Conservation (phyloP, 2,329 filamentous ascomycete species). For the Rhinocladiella similis region DNA sequence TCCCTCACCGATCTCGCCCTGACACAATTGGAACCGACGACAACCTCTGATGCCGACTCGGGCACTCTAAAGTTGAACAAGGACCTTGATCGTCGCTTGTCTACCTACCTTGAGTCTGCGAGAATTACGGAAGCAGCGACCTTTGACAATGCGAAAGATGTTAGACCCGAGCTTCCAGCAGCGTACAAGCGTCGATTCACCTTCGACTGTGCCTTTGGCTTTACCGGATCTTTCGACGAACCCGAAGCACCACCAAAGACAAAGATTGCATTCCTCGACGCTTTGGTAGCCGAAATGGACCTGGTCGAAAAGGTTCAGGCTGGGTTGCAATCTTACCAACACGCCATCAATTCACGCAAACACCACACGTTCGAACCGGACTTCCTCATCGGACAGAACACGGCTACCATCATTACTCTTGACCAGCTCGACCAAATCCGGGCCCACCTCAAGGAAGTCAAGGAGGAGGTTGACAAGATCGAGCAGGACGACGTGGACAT, state of each 20-base stretch:
- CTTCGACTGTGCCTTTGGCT: constrained; percentile 22
- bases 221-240: constrained; percentile 7
- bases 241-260: constrained; percentile 9
- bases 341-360: constrained; percentile 18
- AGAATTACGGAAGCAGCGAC: neutral
- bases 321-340: constrained; percentile 19
- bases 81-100: constrained; percentile 9
- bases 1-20: neutral
- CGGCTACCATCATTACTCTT: constrained; percentile 12
- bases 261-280: constrained; percentile 10
- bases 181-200: constrained; percentile 3
- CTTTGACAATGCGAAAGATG: neutral
- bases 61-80: constrained; percentile 5
- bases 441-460: constrained; percentile 11
- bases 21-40: neutral
- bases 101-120: neutral
- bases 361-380: constrained; percentile 18
- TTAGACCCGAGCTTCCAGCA: neutral
- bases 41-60: neutral
- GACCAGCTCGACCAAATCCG: constrained; percentile 21
- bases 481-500: constrained; percentile 12
- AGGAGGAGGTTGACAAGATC: constrained; percentile 13
- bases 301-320: constrained; percentile 8
- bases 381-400: constrained; percentile 23
- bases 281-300: constrained; percentile 13